phyloP scores from a whole-genome alignment of 768 basidiomycete species.

The Trametes elegans region DNA sequence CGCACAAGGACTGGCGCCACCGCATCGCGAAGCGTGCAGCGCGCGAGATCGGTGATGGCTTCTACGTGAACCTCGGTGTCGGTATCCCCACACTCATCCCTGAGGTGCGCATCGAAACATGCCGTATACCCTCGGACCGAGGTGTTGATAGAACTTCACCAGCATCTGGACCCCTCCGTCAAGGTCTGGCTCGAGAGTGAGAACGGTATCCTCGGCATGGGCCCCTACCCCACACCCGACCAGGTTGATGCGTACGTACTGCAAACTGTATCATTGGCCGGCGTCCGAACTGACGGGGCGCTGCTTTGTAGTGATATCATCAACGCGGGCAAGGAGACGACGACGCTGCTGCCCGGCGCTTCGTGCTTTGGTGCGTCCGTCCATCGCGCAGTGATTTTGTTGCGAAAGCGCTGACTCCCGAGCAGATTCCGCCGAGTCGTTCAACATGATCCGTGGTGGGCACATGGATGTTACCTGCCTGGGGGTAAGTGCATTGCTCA shows the following conservation, averaged over 20 bases:
- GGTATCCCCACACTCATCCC: slow-evolving; percentile 90
- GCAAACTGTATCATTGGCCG: not conserved
- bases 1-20: slow-evolving; percentile 37
- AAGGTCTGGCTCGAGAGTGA: slow-evolving; percentile 86
- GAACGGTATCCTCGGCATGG: slow-evolving; percentile 86
- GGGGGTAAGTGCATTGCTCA: slow-evolving; percentile 52
- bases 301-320: slow-evolving; percentile 65
- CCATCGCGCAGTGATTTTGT: not conserved
- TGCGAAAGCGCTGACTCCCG: slow-evolving; percentile 5
- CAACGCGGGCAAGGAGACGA: slow-evolving; percentile 91
- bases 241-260: slow-evolving; percentile 70
- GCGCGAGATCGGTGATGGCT: slow-evolving; percentile 82
- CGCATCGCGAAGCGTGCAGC: slow-evolving; percentile 84
- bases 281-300: not conserved
- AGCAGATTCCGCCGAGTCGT: slow-evolving; percentile 83
- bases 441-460: slow-evolving; percentile 95
- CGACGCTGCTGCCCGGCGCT: slow-evolving; percentile 87
- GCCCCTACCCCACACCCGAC: slow-evolving; percentile 77
- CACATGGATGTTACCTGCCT: slow-evolving; percentile 90
- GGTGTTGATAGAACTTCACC: not conserved
- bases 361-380: slow-evolving; percentile 71
- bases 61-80: slow-evolving; percentile 84
- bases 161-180: slow-evolving; percentile 67
- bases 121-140: not conserved
- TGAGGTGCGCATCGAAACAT: slow-evolving; percentile 29